Base-by-base conservation (phyloP, 1,284 basidiomycete genomes). In the Cutaneotrichosporon spelunceum region DNA sequence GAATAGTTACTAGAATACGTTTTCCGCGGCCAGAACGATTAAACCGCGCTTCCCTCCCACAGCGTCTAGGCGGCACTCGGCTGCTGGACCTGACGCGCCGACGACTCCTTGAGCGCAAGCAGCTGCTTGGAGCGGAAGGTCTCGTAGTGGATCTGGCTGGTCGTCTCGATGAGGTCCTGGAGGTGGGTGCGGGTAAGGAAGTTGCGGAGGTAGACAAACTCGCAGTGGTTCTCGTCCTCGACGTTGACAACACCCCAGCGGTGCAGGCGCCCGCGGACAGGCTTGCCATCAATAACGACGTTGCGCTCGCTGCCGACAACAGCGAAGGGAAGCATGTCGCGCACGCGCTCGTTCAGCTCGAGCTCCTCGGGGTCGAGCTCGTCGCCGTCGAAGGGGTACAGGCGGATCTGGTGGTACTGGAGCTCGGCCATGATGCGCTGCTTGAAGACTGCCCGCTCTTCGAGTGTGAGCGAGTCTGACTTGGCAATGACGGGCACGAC, bases 401-500 rank as follows among this genome's bases (percentile, higher is more conserved):
- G 81, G 59, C 91, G 87, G 76, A 99, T 98, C 81, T 89, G 91
- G 83, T 98, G 84, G 83, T 93, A 88, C 36, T 89, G 84, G 72
- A 99, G 82, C 82, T 98, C 95, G 63, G 90, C 93, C 68, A 93
- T 88, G 77, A 98, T 95, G 87, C 93, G 88, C 73, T 87, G 83
- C 85, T 98, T 99, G 86, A 99, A 99, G 26, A 84, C 82, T 66
- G 90, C 89, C 66, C 93, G 84, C 83, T 99, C 96, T 69, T 96
- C 93, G 65, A 93, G 79, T 1, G 94, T 98, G 80, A 99, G 83
- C 67, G 88, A 89, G 80, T 99, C 95, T n/a, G 91, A 85, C 84
- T 99, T 99, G 72, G 96, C 95, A 75, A 99, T 98, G 65, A 99
- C 90, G 14, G 95, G 96, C 7, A 99, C 94, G 53, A 99, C 95